A percentile compares a stretch with the other conserved stretches of the same genome.
phyloP scores from a whole-genome alignment of 2,329 filamentous ascomycete species.

The Neobulgaria alba region DNA sequence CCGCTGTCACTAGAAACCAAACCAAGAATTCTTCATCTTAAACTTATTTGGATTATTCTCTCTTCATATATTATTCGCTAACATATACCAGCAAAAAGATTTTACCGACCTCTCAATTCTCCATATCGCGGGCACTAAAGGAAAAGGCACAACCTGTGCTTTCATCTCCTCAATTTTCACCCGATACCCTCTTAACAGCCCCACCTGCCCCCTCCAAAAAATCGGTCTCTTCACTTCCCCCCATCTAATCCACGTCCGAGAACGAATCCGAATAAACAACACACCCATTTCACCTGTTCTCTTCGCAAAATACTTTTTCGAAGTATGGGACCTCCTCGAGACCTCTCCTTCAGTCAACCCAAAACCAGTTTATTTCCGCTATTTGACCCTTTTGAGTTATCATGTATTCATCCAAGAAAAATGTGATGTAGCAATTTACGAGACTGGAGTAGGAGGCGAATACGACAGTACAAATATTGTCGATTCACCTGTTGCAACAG shows the following conservation, averaged over 20 bases:
- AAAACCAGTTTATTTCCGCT: slow-evolving; percentile 71
- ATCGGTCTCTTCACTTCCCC: slow-evolving; percentile 62
- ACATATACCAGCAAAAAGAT: slow-evolving; percentile 18
- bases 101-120: slow-evolving; percentile 55
- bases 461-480: slow-evolving; percentile 63
- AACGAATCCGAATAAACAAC: slow-evolving; percentile 57
- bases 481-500: slow-evolving; percentile 45
- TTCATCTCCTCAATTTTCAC: slow-evolving; percentile 56
- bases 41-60: too few relatives aligned
- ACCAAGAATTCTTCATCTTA: neutral
- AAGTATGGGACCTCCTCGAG: slow-evolving; percentile 53
- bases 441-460: slow-evolving; percentile 60
- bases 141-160: slow-evolving; percentile 66
- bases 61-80: too few relatives aligned
- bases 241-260: slow-evolving; percentile 57
- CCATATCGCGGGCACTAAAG: slow-evolving; percentile 69
- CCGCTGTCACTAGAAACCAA: neutral
- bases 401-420: slow-evolving; percentile 57
- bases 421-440: slow-evolving; percentile 55
- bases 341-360: slow-evolving; percentile 19
- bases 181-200: slow-evolving; percentile 39
- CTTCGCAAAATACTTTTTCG: slow-evolving; percentile 59
- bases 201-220: too few relatives aligned
- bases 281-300: slow-evolving; percentile 46
- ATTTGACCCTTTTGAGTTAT: slow-evolving; percentile 56